Evolutionary conservation across 257 asterid genomes (phyloP), one percentile per base, ranked within the genome.

Genomic region (Solanum neorickii): DNA sequence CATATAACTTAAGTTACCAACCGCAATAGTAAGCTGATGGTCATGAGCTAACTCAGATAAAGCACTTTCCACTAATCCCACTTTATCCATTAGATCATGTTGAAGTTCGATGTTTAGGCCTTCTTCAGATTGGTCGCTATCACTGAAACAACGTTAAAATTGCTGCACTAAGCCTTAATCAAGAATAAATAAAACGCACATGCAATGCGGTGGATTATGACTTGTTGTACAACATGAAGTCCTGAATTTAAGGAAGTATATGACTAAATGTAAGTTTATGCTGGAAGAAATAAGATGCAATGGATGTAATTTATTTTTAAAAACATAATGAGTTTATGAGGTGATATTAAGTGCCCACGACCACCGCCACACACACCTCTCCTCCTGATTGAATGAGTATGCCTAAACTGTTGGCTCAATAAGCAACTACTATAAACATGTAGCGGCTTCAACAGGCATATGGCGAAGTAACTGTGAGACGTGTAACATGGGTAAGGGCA

Each of bases 41-140:
- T 93, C 97, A 75, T 86, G 92, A 75, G 91, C 90, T 52, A 95
- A 88, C 94, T 97, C 98, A 83, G 89, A 89, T 77, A 97, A 91
- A 39, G 94, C 94, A 86, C 93, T 92, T 87, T 95, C 98, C 78
- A 91, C 97, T 75, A 92, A 82, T 69, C 94, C 94, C 84, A 87
- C 92, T 89, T 88, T 93, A 87, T 90, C 92, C 99, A 94, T 96
- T 91, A 94, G 91, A 60, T 52, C 86, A 70, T 83, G 78, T 85
- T 93, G 95, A 66, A 86, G 82, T 88, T 87, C 92, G 89, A 87
- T 86, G 68, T 87, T 47, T 16, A 47, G 66, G 44, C 84, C 92
- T 74, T 92, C 88, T 72, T 94, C 96, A 86, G 93, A 94, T 87
- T 91, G 97, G 85, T 95, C 98, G 83, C 94, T 91, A 91, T 92